Percentiles rank a stretch among this genome's conserved stretches.
Conservation (phyloP, 352 stramenopile genomes). For the Phytophthora uliginosa region DNA sequence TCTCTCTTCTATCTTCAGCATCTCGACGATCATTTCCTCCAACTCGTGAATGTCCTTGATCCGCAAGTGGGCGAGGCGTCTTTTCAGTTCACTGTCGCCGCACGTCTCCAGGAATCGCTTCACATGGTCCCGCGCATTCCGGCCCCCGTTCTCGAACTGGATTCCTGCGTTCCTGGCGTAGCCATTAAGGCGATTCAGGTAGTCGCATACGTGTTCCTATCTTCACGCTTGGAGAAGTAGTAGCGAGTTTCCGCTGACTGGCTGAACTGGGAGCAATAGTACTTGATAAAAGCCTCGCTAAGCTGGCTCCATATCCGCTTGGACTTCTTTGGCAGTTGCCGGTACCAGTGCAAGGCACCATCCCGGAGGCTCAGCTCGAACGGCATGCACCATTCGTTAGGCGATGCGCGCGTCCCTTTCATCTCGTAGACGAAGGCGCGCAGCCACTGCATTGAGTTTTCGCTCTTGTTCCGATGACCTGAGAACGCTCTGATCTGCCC, state of each 20-base stretch:
- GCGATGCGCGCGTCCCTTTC: not conserved
- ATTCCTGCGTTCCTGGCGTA: not conserved
- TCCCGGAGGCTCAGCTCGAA: slow-evolving; percentile 6
- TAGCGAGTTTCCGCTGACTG: slow-evolving; percentile 7
- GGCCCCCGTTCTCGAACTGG: not conserved
- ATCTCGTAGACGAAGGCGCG: slow-evolving; percentile 15
- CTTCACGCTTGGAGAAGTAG: slow-evolving; percentile 3
- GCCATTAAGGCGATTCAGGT: slow-evolving; percentile 7
- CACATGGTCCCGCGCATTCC: not conserved
- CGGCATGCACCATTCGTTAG: not conserved
- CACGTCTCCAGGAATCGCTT: too few relatives aligned
- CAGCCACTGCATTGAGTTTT: slow-evolving; percentile 12
- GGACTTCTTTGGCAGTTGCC: slow-evolving; percentile 1
- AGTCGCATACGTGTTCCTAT: slow-evolving; percentile 5
- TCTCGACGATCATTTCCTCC: too few relatives aligned
- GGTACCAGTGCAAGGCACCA: slow-evolving; percentile 9
- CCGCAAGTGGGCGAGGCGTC: too few relatives aligned
- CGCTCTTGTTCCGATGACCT: not conserved
- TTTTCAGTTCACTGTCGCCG: too few relatives aligned
- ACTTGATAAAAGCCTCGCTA: slow-evolving; percentile 1
- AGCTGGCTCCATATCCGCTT: not conserved
- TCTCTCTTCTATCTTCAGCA: too few relatives aligned
- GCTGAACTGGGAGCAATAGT: slow-evolving; percentile 10
- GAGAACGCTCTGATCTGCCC: slow-evolving; percentile 5
- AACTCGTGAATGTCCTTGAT: too few relatives aligned